These are phyloP conservation scores for Liriodendron chinense DNA, from an alignment of 164 flowering plant genomes.

Conservation along the genomic window DNA sequence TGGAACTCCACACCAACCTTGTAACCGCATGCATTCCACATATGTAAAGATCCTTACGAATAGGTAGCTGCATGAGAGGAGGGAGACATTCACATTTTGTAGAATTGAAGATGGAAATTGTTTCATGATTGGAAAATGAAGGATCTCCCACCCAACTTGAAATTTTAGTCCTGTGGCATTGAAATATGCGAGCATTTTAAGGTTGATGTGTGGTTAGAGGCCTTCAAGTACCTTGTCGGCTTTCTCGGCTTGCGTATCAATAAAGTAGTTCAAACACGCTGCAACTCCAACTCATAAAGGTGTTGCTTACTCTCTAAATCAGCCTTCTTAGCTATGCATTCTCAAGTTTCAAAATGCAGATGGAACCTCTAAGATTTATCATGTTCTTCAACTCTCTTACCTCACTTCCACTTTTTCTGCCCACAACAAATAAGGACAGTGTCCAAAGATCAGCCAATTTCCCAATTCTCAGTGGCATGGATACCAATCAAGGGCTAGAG, in stretches of 20 bases:
- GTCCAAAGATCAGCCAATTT: not conserved
- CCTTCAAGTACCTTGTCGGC: not conserved
- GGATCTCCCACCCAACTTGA: slow-evolving; percentile 5
- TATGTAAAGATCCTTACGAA: not conserved
- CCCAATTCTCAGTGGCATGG: not conserved
- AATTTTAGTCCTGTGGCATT: not conserved
- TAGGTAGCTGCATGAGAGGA: not conserved
- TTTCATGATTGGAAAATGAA: not conserved
- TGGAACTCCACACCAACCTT: not conserved
- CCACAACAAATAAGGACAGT: not conserved
- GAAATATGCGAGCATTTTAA: not conserved
- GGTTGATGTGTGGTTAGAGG: slow-evolving; percentile 3
- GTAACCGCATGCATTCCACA: not conserved
- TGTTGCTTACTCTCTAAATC: not conserved
- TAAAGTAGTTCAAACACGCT: not conserved
- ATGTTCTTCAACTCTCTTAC: slow-evolving; percentile 2
- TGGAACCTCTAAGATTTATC: not conserved
- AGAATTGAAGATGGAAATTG: not conserved
- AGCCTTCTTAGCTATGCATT: not conserved
- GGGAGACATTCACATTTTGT: not conserved
- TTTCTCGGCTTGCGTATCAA: not conserved
- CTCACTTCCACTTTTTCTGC: not conserved
- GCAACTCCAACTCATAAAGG: not conserved
- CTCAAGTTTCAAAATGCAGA: not conserved
- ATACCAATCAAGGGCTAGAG: not conserved